A percentile compares a stretch with the other conserved stretches of the same genome.
phyloP scores from a whole-genome alignment of 495 filamentous ascomycete species.

The Lophiotrema nucula region DNA sequence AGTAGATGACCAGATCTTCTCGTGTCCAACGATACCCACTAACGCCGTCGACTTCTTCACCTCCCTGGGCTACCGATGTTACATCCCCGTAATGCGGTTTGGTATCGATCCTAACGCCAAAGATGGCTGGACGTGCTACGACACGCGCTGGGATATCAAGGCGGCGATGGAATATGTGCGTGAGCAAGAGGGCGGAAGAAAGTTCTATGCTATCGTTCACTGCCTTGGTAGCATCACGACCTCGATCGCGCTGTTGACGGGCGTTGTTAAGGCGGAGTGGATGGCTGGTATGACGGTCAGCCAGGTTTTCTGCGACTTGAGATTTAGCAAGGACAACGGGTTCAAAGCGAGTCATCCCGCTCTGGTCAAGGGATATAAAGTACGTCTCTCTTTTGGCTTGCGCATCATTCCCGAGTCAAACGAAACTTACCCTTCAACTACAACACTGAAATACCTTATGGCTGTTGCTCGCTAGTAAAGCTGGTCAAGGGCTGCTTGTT shows the following conservation, averaged over 20 bases:
- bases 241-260: slow-evolving; percentile 60
- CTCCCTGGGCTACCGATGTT: slow-evolving; percentile 58
- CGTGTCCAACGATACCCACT: slow-evolving; percentile 62
- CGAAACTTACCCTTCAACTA: too few species aligned
- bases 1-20: slow-evolving; percentile 62
- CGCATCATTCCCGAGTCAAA: too few species aligned
- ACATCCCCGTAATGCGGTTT: slow-evolving; percentile 60
- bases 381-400: too few species aligned
- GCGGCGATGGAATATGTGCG: slow-evolving; percentile 59
- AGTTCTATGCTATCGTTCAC: slow-evolving; percentile 62
- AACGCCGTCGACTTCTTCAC: slow-evolving; percentile 67
- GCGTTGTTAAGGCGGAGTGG: slow-evolving; percentile 58
- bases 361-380: slow-evolving; percentile 49
- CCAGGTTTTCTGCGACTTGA: slow-evolving; percentile 65
- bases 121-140: slow-evolving; percentile 57
- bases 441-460: too few species aligned
- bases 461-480: too few species aligned
- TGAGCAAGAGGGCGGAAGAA: slow-evolving; percentile 32
- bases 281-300: slow-evolving; percentile 61
- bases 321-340: slow-evolving; percentile 58
- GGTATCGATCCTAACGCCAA: slow-evolving; percentile 55
- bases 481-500: too few species aligned
- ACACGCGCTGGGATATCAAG: slow-evolving; percentile 60
- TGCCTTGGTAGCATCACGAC: slow-evolving; percentile 66
- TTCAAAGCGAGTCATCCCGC: slow-evolving; percentile 53